phyloP scores from a whole-genome alignment of 768 basidiomycete genomes.

The Crassisporium funariophilum region DNA sequence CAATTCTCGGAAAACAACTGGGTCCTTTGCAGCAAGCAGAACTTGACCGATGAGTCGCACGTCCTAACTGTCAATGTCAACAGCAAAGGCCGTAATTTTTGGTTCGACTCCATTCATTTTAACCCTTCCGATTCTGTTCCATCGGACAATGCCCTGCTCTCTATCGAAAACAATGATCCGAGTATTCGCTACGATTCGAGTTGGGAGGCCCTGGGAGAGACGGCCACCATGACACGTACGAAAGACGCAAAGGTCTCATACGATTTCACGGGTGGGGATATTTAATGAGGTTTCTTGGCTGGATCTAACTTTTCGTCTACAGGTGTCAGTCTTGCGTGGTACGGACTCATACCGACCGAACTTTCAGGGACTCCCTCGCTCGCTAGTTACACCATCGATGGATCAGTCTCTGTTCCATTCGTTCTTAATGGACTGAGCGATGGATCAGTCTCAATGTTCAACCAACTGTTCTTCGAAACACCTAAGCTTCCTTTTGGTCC shows the following conservation, averaged over 20 bases:
- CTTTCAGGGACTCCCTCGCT: conserved; percentile 10
- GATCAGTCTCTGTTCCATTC: conserved; percentile 10
- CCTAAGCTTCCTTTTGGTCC: conserved; percentile 14
- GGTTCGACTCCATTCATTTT: conserved; percentile 32
- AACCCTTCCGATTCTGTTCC: conserved; percentile 19
- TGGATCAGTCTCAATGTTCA: conserved; percentile 10
- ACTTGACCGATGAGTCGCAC: conserved; percentile 26
- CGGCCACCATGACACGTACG: conserved; percentile 17
- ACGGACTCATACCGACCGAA: conserved; percentile 21
- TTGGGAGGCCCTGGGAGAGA: conserved; percentile 18
- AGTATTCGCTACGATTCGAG: conserved; percentile 18
- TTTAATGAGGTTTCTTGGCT: background rate
- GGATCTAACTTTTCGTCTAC: background rate
- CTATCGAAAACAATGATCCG: conserved; percentile 16
- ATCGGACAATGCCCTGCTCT: conserved; percentile 13
- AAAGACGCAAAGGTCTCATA: conserved; percentile 14
- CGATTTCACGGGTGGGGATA: conserved; percentile 19
- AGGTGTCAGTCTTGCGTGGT: conserved; percentile 24
- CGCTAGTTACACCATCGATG: conserved; percentile 26
- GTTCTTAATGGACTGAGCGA: conserved; percentile 13
- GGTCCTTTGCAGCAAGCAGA: conserved; percentile 26
- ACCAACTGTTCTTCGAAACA: conserved; percentile 24
- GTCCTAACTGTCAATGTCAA: conserved; percentile 26
- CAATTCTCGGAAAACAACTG: conserved; percentile 33
- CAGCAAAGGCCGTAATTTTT: conserved; percentile 28